Base-by-base conservation (phyloP, 768 basidiomycete species). In the Phanerochaete carnosa region DNA sequence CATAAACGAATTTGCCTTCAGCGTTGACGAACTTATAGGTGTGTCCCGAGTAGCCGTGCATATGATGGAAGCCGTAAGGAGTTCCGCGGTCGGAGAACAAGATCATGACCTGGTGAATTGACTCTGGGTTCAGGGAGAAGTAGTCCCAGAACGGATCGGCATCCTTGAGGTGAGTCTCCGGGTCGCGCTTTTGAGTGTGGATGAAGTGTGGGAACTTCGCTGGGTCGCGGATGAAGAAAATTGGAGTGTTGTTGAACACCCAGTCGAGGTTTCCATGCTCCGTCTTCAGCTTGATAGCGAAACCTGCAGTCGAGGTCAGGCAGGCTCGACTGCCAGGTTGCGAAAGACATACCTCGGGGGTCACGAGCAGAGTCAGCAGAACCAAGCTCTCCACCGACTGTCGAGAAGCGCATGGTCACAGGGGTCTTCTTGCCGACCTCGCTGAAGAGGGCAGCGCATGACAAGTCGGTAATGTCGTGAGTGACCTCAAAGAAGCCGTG, bases 41-140 rank as follows among this genome's bases (percentile, higher is more conserved):
- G 81, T 97, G 94, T 16, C 95, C 92, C 53, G 91, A 92, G 80
- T 95, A 97, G 2, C 94, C 95, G 75, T 98, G 92, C 86, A 86
- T 80, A 62, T 87, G 79, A 75, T 91, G 87, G 77, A 78, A 95
- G n/a, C 85, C 94, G 74, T 87, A 88, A 62, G 96, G 95, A 58
- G 94, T 97, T 50, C 93, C 89, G 68, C 95, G 92, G 75, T 98
- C 95, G n/a, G 91, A 91, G 79, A 97, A 89, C 61, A 93, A 82
- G 73, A 95, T 95, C 83, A 92, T 81, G 68, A 92, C 78, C 76
- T 94, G 92, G 73, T 94, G 91, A 60, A 90, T 91, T 22, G 92
- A 90, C 77, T 95, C 92, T 11, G 92, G 90, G 76, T 92, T 93
- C 73, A 92, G 87, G 30, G 85, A 83, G 59, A 96, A 83, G 70